Evolutionary conservation across 2,329 filamentous ascomycete genomes (phyloP).

Genomic region (Aspergillus niger): DNA sequence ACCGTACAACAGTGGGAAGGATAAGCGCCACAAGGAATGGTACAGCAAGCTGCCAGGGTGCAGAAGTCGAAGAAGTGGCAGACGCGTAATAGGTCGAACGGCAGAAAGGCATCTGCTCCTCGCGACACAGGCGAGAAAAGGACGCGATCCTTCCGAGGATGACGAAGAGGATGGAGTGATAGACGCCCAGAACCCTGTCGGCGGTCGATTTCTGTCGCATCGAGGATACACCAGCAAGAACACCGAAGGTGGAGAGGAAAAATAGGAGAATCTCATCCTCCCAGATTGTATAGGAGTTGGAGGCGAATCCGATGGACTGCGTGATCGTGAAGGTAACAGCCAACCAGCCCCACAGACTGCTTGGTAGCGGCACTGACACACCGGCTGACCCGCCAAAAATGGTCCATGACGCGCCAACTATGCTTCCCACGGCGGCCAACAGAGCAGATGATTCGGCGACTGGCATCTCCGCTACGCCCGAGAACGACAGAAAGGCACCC

Average conservation of each 20-base stretch:
- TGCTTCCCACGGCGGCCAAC: constrained; percentile 48
- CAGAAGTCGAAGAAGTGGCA: constrained; percentile 85
- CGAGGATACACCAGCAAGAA: constrained; percentile 72
- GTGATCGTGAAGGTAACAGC: constrained; percentile 77
- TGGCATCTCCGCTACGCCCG: constrained; percentile 31
- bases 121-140: constrained; percentile 87
- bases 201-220: constrained; percentile 67
- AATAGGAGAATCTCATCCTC: constrained; percentile 93
- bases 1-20: constrained; percentile 77
- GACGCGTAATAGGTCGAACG: constrained; percentile 95
- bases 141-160: constrained; percentile 77
- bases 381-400: constrained; percentile 41
- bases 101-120: constrained; percentile 98
- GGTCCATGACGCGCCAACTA: constrained; percentile 45
- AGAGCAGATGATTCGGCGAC: constrained; percentile 40
- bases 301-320: constrained; percentile 90
- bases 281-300: constrained; percentile 98
- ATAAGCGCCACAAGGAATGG: constrained; percentile 72
- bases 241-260: constrained; percentile 84
- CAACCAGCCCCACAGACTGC: constrained; percentile 85
- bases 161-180: constrained; percentile 83
- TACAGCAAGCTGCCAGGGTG: constrained; percentile 82
- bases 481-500: constrained; percentile 28
- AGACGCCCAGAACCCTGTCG: constrained; percentile 74
- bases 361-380: constrained; percentile 62